Evolutionary conservation across 73 alveolate genomes (phyloP).

Genomic region (Paramecium biaurelia): DNA sequence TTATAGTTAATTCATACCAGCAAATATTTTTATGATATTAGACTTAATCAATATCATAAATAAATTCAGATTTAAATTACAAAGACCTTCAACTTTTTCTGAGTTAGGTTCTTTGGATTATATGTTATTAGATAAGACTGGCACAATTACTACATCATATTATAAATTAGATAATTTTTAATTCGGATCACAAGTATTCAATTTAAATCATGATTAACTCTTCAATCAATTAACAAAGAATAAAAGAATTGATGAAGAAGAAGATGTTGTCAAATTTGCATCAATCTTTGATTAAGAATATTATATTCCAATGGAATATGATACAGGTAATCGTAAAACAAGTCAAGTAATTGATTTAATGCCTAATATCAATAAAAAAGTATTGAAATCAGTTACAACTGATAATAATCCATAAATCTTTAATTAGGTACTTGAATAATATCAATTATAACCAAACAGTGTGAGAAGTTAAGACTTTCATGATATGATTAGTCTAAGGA

Average conservation of each 20-base stretch:
- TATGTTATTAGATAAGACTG: constrained; percentile 60
- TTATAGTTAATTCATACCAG: constrained; percentile 49
- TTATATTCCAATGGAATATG: constrained; percentile 20
- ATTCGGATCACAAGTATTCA: background rate
- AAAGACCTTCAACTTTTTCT: constrained; percentile 4
- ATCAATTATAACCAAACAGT: background rate
- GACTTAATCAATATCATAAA: background rate
- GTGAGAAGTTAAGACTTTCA: background rate
- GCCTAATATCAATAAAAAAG: background rate
- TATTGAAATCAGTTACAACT: background rate
- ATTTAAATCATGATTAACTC: constrained; percentile 37
- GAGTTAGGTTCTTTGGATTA: constrained; percentile 60
- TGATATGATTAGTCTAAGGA: background rate
- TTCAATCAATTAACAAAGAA: background rate
- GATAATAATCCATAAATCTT: background rate
- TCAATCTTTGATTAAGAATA: background rate
- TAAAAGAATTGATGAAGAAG: constrained; percentile 21
- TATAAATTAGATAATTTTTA: constrained; percentile 13
- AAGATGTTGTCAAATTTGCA: background rate
- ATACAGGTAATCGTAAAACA: background rate
- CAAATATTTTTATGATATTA: background rate
- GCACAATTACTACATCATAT: constrained; percentile 40
- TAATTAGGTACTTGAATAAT: background rate
- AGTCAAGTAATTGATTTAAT: background rate
- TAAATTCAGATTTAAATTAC: background rate